These are phyloP conservation scores for Acidomyces sp. DNA, from an alignment of 495 filamentous ascomycete species.

Conservation along the genomic window DNA sequence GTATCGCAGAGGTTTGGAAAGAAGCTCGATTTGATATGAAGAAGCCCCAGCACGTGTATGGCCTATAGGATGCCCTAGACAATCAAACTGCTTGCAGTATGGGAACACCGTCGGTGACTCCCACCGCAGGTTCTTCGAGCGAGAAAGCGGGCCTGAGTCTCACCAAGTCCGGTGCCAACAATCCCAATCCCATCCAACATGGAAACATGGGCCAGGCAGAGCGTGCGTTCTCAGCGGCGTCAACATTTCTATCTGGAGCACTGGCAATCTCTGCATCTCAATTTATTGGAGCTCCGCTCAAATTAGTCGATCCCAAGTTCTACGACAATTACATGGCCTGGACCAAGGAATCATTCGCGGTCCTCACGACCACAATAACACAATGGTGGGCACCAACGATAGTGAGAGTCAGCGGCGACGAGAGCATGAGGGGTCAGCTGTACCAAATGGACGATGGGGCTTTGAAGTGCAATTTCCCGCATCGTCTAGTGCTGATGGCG, in stretches of 20 bases:
- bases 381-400: slow-evolving; percentile 32
- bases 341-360: slow-evolving; percentile 33
- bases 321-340: slow-evolving; percentile 33
- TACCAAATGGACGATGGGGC: slow-evolving; percentile 28
- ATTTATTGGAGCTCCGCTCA: slow-evolving; percentile 30
- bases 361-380: slow-evolving; percentile 31
- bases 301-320: slow-evolving; percentile 29
- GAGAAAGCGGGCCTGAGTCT: slow-evolving; percentile 21
- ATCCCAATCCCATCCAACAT: slow-evolving; percentile 29
- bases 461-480: slow-evolving; percentile 30
- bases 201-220: slow-evolving; percentile 29
- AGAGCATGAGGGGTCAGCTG: slow-evolving; percentile 29
- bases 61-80: too few species aligned
- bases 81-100: too few species aligned
- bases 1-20: too few species aligned
- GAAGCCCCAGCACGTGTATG: too few species aligned
- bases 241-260: slow-evolving; percentile 30
- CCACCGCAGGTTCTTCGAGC: too few species aligned
- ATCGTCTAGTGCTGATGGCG: slow-evolving; percentile 31
- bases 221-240: slow-evolving; percentile 29
- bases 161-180: slow-evolving; percentile 24
- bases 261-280: slow-evolving; percentile 32
- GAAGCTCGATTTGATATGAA: too few species aligned
- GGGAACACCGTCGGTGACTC: too few species aligned
- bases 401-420: slow-evolving; percentile 31